Percentiles rank a stretch among this genome's conserved stretches.
Evolutionary conservation across 805 yeast species (phyloP).

Genomic region (Nakazawaea peltata): DNA sequence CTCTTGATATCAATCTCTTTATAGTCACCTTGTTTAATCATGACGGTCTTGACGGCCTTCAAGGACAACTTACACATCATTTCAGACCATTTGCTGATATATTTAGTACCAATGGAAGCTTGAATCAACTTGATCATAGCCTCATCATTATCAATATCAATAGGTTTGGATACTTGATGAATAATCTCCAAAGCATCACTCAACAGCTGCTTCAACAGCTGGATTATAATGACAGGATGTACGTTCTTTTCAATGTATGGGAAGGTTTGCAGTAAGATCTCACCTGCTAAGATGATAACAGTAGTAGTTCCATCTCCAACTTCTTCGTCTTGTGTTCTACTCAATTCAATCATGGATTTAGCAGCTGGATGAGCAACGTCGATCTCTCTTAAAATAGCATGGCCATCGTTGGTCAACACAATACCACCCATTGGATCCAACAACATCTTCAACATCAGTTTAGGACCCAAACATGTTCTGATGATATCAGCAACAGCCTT

Average conservation of each 20-base stretch:
- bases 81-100: conserved; percentile 82
- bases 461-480: conserved; percentile 97
- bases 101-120: conserved; percentile 95
- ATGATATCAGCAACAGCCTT: conserved; percentile 97
- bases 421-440: conserved; percentile 96
- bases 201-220: conserved; percentile 86
- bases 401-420: conserved; percentile 96
- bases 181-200: conserved; percentile 86
- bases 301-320: conserved; percentile 99
- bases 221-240: conserved; percentile 94
- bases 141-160: conserved; percentile 74
- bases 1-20: conserved; percentile 90
- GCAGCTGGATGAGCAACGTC: conserved; percentile 99
- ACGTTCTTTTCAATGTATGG: conserved; percentile 92
- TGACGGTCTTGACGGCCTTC: conserved; percentile 80
- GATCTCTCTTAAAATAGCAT: conserved; percentile 94
- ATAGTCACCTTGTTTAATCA: conserved; percentile 49
- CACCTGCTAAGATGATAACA: conserved; percentile 95
- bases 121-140: conserved; percentile 83
- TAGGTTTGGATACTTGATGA: conserved; percentile 73
- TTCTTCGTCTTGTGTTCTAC: conserved; percentile 97
- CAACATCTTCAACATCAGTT: conserved; percentile 97
- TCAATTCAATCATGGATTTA: conserved; percentile 93
- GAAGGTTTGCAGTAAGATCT: conserved; percentile 88
- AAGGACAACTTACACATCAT: conserved; percentile 87